Evolutionary conservation across 495 filamentous ascomycete species (phyloP).

Genomic region (Penicillium parvum): DNA sequence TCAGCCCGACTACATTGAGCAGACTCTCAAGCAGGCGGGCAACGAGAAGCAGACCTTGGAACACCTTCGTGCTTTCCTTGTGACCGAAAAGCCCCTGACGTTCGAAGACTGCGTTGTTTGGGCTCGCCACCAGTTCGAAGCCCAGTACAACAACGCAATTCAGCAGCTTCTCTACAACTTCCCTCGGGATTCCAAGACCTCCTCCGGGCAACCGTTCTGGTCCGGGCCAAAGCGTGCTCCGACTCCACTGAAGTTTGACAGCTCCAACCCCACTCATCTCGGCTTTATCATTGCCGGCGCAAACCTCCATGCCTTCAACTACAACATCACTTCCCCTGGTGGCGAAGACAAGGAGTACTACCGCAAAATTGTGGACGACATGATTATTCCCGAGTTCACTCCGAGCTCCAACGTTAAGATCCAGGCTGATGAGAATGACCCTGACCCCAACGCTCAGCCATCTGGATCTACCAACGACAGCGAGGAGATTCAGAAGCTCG

Average conservation of each 20-base stretch:
- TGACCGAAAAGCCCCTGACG: constrained; percentile 83
- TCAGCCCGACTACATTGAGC: constrained; percentile 85
- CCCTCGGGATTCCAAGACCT: constrained; percentile 86
- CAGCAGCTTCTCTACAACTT: constrained; percentile 97
- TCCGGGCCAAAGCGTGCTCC: constrained; percentile 98
- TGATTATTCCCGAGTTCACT: constrained; percentile 95
- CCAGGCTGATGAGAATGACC: constrained; percentile 91
- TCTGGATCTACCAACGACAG: constrained; percentile 59
- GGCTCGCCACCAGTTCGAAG: constrained; percentile 91
- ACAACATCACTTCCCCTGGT: constrained; percentile 75
- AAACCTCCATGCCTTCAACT: constrained; percentile 97
- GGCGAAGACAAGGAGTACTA: constrained; percentile 66
- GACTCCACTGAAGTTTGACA: constrained; percentile 83
- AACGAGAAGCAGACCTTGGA: constrained; percentile 96
- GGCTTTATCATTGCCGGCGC: constrained; percentile 83
- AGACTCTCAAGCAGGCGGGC: constrained; percentile 86
- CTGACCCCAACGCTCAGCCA: constrained; percentile 76
- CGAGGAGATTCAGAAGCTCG: constrained; percentile 65
- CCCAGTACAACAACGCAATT: constrained; percentile 95
- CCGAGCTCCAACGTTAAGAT: constrained; percentile 93
- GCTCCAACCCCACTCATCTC: constrained; percentile 76
- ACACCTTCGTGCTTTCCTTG: constrained; percentile 84
- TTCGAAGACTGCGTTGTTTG: constrained; percentile 96
- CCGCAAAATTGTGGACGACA: constrained; percentile 73
- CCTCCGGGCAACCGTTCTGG: constrained; percentile 91